These are phyloP conservation scores for Chaetomiaceae sp. DNA, from an alignment of 2,329 filamentous ascomycete genomes.

Conservation along the genomic window DNA sequence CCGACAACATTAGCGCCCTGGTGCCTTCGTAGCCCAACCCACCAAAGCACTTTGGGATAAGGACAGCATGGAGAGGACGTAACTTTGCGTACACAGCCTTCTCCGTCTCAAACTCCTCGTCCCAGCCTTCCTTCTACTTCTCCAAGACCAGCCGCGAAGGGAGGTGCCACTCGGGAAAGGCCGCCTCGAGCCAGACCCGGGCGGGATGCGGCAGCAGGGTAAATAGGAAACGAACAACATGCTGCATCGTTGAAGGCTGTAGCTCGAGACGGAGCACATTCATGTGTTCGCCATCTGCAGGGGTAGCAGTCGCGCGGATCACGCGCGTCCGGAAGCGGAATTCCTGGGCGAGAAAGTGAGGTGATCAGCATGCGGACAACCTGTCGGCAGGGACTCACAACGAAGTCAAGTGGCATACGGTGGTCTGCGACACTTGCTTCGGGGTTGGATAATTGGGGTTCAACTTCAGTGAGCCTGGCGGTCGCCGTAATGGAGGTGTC, in stretches of 20 bases:
- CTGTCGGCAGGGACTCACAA: no score
- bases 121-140: conserved; percentile 3
- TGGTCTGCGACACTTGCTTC: no score
- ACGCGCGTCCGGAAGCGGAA: conserved; percentile 1
- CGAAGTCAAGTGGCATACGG: no score
- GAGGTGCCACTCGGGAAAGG: conserved; percentile 2
- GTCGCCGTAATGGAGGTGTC: no score
- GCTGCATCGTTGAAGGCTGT: not conserved
- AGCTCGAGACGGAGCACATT: conserved; percentile 2
- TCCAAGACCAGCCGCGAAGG: not conserved
- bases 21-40: not conserved
- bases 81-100: not conserved
- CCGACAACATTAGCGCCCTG: not conserved
- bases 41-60: conserved; percentile 1
- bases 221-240: not conserved
- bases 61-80: not conserved
- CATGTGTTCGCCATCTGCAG: not conserved
- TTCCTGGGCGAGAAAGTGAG: not conserved
- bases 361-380: not conserved
- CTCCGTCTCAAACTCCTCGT: conserved; percentile 7
- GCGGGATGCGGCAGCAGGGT: not conserved
- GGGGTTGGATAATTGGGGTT: no score
- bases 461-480: no score
- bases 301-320: not conserved
- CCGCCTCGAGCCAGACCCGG: not conserved